phyloP scores from a whole-genome alignment of 1,139 yeast genomes.

The Nakaseomyces sp. region DNA sequence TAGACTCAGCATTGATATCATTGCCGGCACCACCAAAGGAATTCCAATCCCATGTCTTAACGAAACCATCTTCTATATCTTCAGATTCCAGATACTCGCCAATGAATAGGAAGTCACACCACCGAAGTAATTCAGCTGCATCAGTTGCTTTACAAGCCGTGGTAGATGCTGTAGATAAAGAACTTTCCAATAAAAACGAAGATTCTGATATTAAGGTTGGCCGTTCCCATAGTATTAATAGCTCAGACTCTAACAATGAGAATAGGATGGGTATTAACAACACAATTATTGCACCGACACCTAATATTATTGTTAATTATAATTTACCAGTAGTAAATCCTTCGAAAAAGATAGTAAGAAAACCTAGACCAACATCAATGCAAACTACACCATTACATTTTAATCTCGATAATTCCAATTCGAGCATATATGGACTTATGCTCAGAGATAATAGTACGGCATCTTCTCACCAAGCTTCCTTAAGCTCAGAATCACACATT shows the following conservation, averaged over 20 bases:
- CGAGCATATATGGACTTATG: slow-evolving; percentile 40
- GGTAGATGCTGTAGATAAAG: slow-evolving; percentile 42
- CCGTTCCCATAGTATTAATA: slow-evolving; percentile 1
- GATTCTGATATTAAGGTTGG: not conserved
- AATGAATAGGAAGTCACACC: slow-evolving; percentile 16
- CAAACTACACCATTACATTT: slow-evolving; percentile 43
- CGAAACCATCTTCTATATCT: slow-evolving; percentile 26
- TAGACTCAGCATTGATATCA: slow-evolving; percentile 22
- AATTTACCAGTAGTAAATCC: not conserved
- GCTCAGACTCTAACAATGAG: slow-evolving; percentile 2
- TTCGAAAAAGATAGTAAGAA: slow-evolving; percentile 17
- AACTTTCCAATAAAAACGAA: not conserved
- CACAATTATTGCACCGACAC: not conserved
- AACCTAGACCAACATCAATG: slow-evolving; percentile 73
- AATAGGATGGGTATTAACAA: not conserved
- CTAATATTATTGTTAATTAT: not conserved
- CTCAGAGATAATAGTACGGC: slow-evolving; percentile 3
- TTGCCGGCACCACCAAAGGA: slow-evolving; percentile 28
- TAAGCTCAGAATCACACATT: slow-evolving; percentile 2
- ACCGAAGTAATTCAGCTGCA: slow-evolving; percentile 39
- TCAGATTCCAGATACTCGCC: slow-evolving; percentile 21
- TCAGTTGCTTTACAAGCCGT: slow-evolving; percentile 61
- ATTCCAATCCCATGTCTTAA: slow-evolving; percentile 21
- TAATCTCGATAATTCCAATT: not conserved
- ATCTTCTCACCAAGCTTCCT: slow-evolving; percentile 10